Percentiles rank a stretch among this genome's conserved stretches.
Evolutionary conservation across 2,329 filamentous ascomycete species (phyloP).

Genomic region (Cercospora sp.): DNA sequence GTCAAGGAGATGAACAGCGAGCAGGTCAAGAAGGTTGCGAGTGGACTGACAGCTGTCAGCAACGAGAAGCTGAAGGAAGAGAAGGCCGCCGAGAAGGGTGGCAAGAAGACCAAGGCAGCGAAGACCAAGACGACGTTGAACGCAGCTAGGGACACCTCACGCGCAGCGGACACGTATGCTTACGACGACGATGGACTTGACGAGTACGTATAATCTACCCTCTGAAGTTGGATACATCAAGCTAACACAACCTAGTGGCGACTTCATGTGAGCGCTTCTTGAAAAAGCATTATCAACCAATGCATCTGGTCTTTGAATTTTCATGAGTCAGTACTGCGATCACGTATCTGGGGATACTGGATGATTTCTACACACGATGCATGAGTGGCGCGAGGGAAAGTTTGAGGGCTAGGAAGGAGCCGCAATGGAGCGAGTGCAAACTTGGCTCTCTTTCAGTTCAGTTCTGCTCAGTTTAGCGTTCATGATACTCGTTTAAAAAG

Average conservation of each 20-base stretch:
- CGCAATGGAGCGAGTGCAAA: constrained; percentile 8
- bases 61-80: constrained; percentile 99
- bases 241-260: constrained; percentile 13
- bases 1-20: constrained; percentile 84
- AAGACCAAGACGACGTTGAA: constrained; percentile 90
- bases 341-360: neutral
- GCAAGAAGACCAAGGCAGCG: constrained; percentile 94
- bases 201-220: constrained; percentile 62
- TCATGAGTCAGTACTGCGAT: neutral
- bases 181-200: constrained; percentile 81
- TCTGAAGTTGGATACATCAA: neutral
- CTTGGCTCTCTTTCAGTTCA: constrained; percentile 4
- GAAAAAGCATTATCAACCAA: neutral
- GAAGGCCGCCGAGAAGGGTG: constrained; percentile 88
- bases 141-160: constrained; percentile 58
- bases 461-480: constrained; percentile 12
- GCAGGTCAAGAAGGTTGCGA: constrained; percentile 95
- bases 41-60: constrained; percentile 79
- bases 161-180: constrained; percentile 66
- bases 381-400: neutral
- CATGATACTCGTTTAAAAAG: constrained; percentile 3
- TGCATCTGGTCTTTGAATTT: neutral
- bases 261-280: constrained; percentile 17
- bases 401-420: neutral
- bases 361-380: neutral